A percentile compares a stretch with the other conserved stretches of the same genome.
phyloP scores from a whole-genome alignment of 768 basidiomycete species.

The Tylopilus balloui region DNA sequence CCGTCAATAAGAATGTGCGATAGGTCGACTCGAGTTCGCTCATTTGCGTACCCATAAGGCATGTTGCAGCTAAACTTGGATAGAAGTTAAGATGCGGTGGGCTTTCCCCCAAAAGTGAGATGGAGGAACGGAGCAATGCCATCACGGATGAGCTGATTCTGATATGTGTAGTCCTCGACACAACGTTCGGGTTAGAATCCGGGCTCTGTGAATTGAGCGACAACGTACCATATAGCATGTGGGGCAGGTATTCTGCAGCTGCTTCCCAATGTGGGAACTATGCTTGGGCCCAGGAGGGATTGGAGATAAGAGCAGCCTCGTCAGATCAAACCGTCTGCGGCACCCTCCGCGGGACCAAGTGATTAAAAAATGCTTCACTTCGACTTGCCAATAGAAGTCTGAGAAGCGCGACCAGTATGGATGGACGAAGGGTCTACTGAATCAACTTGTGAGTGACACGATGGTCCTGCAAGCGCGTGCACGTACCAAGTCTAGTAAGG shows the following conservation, averaged over 20 bases:
- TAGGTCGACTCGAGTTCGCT: neutral
- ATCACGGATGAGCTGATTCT: neutral
- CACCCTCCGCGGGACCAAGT: conserved; percentile 6
- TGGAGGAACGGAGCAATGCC: neutral
- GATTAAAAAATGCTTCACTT: neutral
- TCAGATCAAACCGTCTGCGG: neutral
- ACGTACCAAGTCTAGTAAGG: neutral
- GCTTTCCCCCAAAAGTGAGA: neutral
- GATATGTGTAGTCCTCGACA: neutral
- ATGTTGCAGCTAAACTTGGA: neutral
- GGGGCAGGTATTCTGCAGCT: neutral
- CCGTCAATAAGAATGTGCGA: neutral
- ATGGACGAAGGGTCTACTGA: neutral
- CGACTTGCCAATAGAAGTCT: neutral
- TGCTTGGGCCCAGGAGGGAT: neutral
- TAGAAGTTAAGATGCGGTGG: neutral
- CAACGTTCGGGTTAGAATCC: neutral
- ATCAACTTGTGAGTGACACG: neutral
- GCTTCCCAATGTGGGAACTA: neutral
- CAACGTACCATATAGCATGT: neutral
- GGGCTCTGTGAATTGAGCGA: neutral
- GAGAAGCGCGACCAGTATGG: neutral
- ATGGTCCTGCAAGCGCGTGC: neutral
- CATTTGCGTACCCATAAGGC: neutral
- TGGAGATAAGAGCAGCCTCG: neutral